A percentile compares a stretch with the other conserved stretches of the same genome.
Conservation (phyloP, 768 basidiomycete species). For the Tephrocybe sp. region DNA sequence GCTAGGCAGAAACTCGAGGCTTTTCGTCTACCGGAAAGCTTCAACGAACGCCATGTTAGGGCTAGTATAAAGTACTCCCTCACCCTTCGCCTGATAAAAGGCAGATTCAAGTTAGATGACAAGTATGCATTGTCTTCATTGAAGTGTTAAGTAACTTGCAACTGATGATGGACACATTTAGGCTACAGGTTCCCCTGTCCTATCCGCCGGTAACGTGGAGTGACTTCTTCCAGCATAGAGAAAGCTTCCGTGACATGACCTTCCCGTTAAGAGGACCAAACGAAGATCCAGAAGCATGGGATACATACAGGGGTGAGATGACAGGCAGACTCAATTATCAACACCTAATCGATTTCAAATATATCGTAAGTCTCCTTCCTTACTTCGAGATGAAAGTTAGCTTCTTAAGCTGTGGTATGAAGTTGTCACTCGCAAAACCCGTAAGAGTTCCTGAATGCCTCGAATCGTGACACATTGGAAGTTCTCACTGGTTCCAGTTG, state of each 20-base stretch:
- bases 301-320: conserved; percentile 23
- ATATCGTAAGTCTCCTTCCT: conserved; percentile 26
- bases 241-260: conserved; percentile 32
- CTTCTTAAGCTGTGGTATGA: background rate
- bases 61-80: conserved; percentile 36
- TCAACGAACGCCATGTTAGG: conserved; percentile 33
- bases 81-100: conserved; percentile 26
- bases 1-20: conserved; percentile 18
- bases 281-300: conserved; percentile 39
- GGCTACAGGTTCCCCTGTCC: conserved; percentile 26
- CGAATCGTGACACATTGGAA: background rate
- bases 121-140: conserved; percentile 19
- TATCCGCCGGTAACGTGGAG: conserved; percentile 33
- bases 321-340: conserved; percentile 26
- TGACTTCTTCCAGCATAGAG: conserved; percentile 29
- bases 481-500: conserved; percentile 24
- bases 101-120: conserved; percentile 31
- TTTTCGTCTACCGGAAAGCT: conserved; percentile 35
- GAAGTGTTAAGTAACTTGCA: background rate
- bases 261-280: conserved; percentile 31
- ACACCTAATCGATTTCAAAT: conserved; percentile 27
- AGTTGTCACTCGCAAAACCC: conserved; percentile 40
- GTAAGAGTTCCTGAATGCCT: conserved; percentile 21
- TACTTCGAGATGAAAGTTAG: background rate
- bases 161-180: conserved; percentile 9